Percentiles rank a stretch among this genome's conserved stretches.
phyloP scores from a whole-genome alignment of 805 yeast genomes.

The Ogataea wickerhamii region DNA sequence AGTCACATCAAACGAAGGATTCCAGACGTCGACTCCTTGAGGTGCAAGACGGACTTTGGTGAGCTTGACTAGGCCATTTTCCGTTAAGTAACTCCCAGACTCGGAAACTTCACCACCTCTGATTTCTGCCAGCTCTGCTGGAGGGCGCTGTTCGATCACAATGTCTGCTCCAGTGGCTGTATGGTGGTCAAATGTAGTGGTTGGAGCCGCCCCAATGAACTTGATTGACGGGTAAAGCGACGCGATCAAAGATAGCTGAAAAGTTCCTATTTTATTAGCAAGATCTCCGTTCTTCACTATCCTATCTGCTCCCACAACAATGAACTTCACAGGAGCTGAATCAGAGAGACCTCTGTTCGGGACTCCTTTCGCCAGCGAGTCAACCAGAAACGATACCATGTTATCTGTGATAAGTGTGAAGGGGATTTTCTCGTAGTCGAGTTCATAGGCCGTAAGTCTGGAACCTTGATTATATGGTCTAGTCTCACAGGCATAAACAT shows the following conservation, averaged over 20 bases:
- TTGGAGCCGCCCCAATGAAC: conserved; percentile 94
- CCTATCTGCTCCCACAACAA: conserved; percentile 94
- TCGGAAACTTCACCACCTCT: conserved; percentile 57
- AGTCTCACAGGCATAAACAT: conserved; percentile 86
- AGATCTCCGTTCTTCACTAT: conserved; percentile 92
- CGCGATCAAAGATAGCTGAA: conserved; percentile 76
- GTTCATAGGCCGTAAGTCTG: conserved; percentile 85
- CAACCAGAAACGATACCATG: conserved; percentile 79
- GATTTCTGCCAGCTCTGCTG: conserved; percentile 70
- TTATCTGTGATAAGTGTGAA: conserved; percentile 86
- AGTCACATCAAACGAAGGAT: conserved; percentile 94
- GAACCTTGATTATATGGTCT: conserved; percentile 98
- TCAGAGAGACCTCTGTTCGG: conserved; percentile 24
- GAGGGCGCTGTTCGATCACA: conserved; percentile 83
- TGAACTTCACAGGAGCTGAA: conserved; percentile 72
- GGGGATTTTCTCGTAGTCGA: conserved; percentile 82
- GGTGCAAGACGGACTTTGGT: conserved; percentile 78
- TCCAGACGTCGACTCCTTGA: conserved; percentile 83
- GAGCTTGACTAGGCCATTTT: conserved; percentile 22
- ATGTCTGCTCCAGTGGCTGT: conserved; percentile 71
- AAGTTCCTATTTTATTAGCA: conserved; percentile 95
- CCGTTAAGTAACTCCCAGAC: conserved; percentile 31
- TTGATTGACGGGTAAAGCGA: conserved; percentile 61
- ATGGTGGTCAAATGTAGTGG: conserved; percentile 75
- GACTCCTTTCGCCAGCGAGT: conserved; percentile 35